phyloP scores from a whole-genome alignment of 345 rosid species.

The Eucalyptus guilfoylei region DNA sequence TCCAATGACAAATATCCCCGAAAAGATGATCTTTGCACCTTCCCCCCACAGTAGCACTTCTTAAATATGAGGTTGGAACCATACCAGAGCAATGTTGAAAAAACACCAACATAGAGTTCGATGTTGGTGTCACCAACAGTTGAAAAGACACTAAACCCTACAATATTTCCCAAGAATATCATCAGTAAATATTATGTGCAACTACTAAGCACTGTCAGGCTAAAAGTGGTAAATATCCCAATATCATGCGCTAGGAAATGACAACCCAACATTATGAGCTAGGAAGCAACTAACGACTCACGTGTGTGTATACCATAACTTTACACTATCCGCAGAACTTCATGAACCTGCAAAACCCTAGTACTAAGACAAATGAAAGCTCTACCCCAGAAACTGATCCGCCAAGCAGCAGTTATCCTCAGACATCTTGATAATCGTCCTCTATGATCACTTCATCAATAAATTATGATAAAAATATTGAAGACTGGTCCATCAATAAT shows the following conservation, averaged over 20 bases:
- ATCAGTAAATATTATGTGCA: conserved; percentile 12
- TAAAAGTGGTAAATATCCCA: background rate
- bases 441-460: background rate
- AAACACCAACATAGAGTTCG: conserved; percentile 44
- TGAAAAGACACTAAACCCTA: conserved; percentile 49
- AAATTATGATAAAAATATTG: background rate
- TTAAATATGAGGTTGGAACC: conserved; percentile 27
- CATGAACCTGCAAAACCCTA: background rate
- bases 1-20: background rate
- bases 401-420: background rate
- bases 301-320: background rate
- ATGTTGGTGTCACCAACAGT: conserved; percentile 44
- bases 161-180: conserved; percentile 35
- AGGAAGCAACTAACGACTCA: background rate
- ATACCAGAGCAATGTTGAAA: conserved; percentile 47
- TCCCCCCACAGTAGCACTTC: background rate
- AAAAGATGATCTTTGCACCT: background rate
- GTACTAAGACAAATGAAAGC: background rate
- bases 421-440: background rate
- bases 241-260: background rate
- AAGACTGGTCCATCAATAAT: background rate
- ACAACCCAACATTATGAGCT: background rate
- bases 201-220: background rate
- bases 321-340: background rate
- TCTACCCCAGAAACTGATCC: background rate